phyloP scores from a whole-genome alignment of 805 yeast species.

The Schwanniomyces occidentalis region DNA sequence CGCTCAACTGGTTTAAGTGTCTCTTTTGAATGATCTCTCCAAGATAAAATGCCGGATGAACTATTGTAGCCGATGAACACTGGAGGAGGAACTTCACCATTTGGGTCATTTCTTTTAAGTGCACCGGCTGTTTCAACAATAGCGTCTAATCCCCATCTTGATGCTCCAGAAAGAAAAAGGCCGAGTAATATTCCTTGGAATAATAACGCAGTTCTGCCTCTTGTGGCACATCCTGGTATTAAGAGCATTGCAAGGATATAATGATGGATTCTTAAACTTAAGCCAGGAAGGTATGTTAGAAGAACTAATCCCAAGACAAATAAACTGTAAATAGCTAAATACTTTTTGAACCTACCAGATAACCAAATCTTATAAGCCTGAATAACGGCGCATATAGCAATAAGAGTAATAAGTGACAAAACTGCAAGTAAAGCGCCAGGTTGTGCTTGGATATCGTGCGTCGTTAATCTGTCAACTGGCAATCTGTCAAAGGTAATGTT shows the following conservation, averaged over 20 bases:
- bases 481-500: constrained; percentile 85
- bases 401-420: constrained; percentile 44
- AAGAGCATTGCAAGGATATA: constrained; percentile 73
- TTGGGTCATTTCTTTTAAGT: constrained; percentile 73
- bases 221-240: constrained; percentile 81
- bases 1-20: constrained; percentile 9
- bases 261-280: constrained; percentile 77
- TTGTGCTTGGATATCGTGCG: constrained; percentile 67
- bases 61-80: constrained; percentile 32
- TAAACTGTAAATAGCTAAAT: constrained; percentile 52
- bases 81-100: constrained; percentile 56
- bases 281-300: constrained; percentile 57
- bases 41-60: constrained; percentile 32
- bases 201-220: constrained; percentile 66
- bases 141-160: constrained; percentile 93
- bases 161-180: constrained; percentile 75
- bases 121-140: constrained; percentile 74
- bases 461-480: constrained; percentile 82
- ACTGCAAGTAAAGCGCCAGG: constrained; percentile 77
- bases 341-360: constrained; percentile 65
- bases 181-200: constrained; percentile 88
- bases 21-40: constrained; percentile 25
- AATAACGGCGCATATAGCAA: constrained; percentile 55
- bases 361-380: constrained; percentile 84
- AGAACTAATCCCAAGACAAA: constrained; percentile 45